Base-by-base conservation (phyloP, 495 filamentous ascomycete species). In the Xylaria castorea region DNA sequence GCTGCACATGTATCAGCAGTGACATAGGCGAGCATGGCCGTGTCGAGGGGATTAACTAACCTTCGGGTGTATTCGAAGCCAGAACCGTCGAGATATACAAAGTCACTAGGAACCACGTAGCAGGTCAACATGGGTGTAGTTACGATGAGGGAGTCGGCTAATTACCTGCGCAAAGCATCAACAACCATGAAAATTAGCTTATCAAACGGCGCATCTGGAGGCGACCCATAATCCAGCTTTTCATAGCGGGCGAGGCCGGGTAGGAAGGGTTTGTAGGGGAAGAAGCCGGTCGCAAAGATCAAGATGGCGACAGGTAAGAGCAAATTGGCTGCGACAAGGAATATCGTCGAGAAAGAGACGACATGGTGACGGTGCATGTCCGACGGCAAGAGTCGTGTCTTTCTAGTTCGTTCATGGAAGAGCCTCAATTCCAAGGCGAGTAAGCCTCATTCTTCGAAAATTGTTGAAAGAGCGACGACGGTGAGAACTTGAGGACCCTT, bases 141-240 rank as follows among this genome's bases (percentile, higher is more conserved):
- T 65, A 66, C 46, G 67, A 40, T 36, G 53, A 40, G 55, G 70
- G 66, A 32, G 25, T 57, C 51, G 58, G 60, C 32, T 42, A 72
- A 76, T 44, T 85, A 97, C 94, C 94, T 97, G 78, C 95, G 86
- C 75, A 98, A 83, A 44, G 96, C 95, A 88, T 99, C 96, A 11
- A 99, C 89, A 11, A 99, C 96, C 95, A 99, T 98, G 81, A 99
- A 97, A 63, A 99, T 86, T 64, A 98, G 85, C 75, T 91, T 94
- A 75, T 98, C 90, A 80, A 99, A 99, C 2, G 90, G 86, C 30
- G 91, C 87, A 55, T 87, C 82, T 38, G 87, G 87, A 53, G 83
- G 85, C 4, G 85, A 78, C 18, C 80, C 85, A 78, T 87, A 81
- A 11, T 81, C 82, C 32, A 82, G 70, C 20, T 83, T 74, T 69